These are phyloP conservation scores for Wickerhamomyces canadensis DNA, from an alignment of 805 yeast genomes.

Conservation along the genomic window DNA sequence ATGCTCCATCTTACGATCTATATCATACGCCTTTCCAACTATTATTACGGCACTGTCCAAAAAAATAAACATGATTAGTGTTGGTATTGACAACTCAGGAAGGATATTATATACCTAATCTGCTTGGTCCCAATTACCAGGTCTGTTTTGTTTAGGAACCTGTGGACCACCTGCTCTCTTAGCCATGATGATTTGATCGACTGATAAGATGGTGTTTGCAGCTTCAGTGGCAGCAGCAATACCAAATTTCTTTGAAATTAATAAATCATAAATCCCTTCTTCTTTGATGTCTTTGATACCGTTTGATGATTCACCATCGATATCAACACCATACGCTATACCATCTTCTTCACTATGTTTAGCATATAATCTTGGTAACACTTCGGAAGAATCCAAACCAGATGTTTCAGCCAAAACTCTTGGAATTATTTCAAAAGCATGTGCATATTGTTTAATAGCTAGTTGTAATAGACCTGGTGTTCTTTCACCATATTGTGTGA, in stretches of 20 bases:
- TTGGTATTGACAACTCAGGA: no score
- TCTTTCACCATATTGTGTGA: constrained; percentile 82
- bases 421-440: constrained; percentile 92
- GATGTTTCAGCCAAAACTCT: constrained; percentile 91
- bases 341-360: constrained; percentile 58
- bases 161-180: constrained; percentile 99
- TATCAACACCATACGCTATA: constrained; percentile 58
- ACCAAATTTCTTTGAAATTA: constrained; percentile 78
- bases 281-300: constrained; percentile 69
- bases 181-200: constrained; percentile 98
- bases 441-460: constrained; percentile 90
- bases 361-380: constrained; percentile 83
- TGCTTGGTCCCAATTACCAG: constrained; percentile 95
- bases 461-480: constrained; percentile 92
- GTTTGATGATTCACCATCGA: constrained; percentile 63
- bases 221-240: constrained; percentile 94
- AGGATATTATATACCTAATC: constrained; percentile 52
- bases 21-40: no score
- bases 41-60: no score
- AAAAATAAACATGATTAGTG: no score
- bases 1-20: no score
- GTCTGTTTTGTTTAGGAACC: constrained; percentile 75
- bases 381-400: constrained; percentile 86
- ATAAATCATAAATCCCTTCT: constrained; percentile 71
- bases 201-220: constrained; percentile 81